Conservation (phyloP, 495 filamentous ascomycete species). For the Trypethelium eluteriae region DNA sequence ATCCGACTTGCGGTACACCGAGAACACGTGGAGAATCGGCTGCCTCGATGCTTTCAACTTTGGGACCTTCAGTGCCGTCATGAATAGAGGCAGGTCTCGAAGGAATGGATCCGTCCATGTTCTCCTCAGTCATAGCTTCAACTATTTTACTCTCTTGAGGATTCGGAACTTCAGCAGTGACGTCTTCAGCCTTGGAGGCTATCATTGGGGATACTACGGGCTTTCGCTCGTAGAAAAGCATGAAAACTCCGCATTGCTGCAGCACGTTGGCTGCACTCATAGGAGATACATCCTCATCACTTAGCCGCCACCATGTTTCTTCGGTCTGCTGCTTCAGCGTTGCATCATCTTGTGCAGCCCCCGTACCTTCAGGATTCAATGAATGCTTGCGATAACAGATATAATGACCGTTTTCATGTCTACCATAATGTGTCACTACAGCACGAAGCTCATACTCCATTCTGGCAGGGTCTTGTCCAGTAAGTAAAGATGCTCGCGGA, state of each 20-base stretch:
- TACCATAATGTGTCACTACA: constrained; percentile 79
- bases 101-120: not conserved
- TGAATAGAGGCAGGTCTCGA: no score
- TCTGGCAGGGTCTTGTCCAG: constrained; percentile 33
- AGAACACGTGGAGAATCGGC: not conserved
- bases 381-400: constrained; percentile 75
- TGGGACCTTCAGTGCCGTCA: not conserved
- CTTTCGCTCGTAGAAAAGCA: constrained; percentile 82
- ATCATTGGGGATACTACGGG: not conserved
- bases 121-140: not conserved
- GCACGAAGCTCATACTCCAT: constrained; percentile 42
- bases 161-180: not conserved
- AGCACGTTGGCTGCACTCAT: constrained; percentile 69
- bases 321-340: constrained; percentile 14
- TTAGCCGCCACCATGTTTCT: constrained; percentile 71
- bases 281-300: constrained; percentile 71
- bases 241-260: constrained; percentile 77
- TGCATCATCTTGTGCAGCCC: not conserved
- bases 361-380: constrained; percentile 11
- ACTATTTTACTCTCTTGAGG: not conserved
- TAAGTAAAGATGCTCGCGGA: constrained; percentile 62
- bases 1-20: not conserved
- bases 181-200: not conserved
- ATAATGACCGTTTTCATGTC: constrained; percentile 94
- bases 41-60: not conserved